Percentiles rank a stretch among this genome's conserved stretches.
These are phyloP conservation scores for Gossypium sturtianum DNA, from an alignment of 345 rosid genomes.

Conservation along the genomic window DNA sequence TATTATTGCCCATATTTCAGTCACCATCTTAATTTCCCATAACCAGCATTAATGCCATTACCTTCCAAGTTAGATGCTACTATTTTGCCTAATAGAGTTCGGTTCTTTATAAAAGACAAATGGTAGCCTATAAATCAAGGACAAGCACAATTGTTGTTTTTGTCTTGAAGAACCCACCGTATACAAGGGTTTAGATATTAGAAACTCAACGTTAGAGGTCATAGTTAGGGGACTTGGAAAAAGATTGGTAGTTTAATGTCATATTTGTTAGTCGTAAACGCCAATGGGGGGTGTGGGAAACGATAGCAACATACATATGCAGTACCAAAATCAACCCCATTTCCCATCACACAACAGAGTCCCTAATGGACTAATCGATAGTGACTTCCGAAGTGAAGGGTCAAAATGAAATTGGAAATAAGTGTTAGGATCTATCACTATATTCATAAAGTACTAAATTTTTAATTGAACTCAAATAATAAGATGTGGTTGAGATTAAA, in stretches of 20 bases:
- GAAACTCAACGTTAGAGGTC: background rate
- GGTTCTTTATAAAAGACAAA: background rate
- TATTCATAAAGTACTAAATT: too few relatives aligned
- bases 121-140: background rate
- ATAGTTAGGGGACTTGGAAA: background rate
- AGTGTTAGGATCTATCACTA: too few relatives aligned
- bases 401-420: too few relatives aligned
- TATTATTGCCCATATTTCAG: background rate
- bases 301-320: background rate
- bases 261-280: background rate
- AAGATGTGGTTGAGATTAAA: too few relatives aligned
- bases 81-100: background rate
- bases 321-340: background rate
- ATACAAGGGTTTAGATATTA: background rate
- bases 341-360: too few relatives aligned
- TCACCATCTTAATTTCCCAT: background rate
- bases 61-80: background rate
- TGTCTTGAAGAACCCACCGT: background rate
- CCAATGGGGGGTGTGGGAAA: background rate
- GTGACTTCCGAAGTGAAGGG: too few relatives aligned
- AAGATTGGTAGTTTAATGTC: background rate
- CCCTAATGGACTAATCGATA: background rate
- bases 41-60: background rate
- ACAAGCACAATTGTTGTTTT: background rate
- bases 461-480: too few relatives aligned